Base-by-base conservation (phyloP, 352 stramenopile species). In the Phytophthora cactorum region DNA sequence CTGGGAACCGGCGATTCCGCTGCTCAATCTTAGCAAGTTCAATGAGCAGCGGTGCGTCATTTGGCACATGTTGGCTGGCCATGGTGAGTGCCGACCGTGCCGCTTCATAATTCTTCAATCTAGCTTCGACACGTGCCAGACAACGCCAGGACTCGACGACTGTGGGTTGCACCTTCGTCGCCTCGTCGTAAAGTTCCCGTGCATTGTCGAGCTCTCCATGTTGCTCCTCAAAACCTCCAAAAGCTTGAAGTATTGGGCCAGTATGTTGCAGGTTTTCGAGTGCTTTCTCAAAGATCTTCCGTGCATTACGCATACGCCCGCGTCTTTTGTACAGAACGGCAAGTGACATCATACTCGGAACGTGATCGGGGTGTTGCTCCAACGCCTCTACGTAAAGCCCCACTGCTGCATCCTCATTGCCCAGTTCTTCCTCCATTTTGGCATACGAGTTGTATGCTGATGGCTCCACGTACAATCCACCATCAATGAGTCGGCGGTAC, bases 11-110 rank as follows among this genome's bases (percentile, higher is more conserved):
- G n/a, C 77, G 74, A 45, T 90, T 79, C 15, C 79, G 77, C 59
- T 93, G 84, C 53, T 96, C 88, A 45, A 95, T 90, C 72, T 96
- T 95, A 59, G 73, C 86, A 8, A 92, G 53, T n/a, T 91, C 80
- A 29, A 94, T 69, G 2, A 95, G 74, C 64, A 96, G 57, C 52
- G 85, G 81, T 44, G 74, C 79, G 56, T 93, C 82, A 27, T 84
- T 88, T 9, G 73, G 78, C 12, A 91, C 78, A 57, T 91, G 80
- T 73, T 95, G 82, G 8, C 73, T 84, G 22, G 83, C 87, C 63
- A 85, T 72, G 0, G 75, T 81, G 8, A 96, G 73, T 27, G 90
- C 84, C 3, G 84, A 79, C 15, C 88, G 85, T 3, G 86, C 81
- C 1, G 81, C 81, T 5, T 92, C 77, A 46, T 86, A 51, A 58